Evolutionary conservation across 164 flowering plant species (phyloP).

Genomic region (Kalanchoe fedtschenkoi): DNA sequence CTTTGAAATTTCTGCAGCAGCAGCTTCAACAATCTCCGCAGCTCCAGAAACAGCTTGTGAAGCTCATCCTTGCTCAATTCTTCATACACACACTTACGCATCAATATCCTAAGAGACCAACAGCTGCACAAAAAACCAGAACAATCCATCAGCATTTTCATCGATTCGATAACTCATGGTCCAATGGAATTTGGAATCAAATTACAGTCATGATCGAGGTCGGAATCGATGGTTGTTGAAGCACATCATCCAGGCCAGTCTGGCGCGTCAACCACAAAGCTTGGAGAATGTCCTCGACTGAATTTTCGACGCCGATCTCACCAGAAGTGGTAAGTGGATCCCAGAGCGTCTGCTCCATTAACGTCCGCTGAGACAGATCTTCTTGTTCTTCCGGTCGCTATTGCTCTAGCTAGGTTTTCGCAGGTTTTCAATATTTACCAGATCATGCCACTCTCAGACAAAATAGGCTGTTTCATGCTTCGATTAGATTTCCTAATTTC

Average conservation of each 20-base stretch:
- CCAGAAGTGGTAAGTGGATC: conserved; percentile 52
- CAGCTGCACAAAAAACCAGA: conserved; percentile 75
- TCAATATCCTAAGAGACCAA: conserved; percentile 62
- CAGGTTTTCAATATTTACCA: neutral
- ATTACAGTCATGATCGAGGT: conserved; percentile 49
- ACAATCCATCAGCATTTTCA: neutral
- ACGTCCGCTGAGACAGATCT: neutral
- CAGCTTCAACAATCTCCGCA: conserved; percentile 59
- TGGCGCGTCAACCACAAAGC: conserved; percentile 64
- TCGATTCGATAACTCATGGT: neutral
- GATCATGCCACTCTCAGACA: no score
- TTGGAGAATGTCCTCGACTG: conserved; percentile 59
- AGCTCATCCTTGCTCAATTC: conserved; percentile 54
- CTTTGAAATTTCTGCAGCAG: conserved; percentile 68
- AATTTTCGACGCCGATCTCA: conserved; percentile 59
- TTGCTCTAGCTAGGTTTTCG: neutral
- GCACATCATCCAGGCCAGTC: conserved; percentile 56
- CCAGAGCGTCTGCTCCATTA: conserved; percentile 49
- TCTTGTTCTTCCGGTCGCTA: neutral
- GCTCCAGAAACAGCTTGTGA: conserved; percentile 63
- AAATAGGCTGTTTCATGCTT: no score
- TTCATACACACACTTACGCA: conserved; percentile 55
- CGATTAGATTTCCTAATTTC: no score
- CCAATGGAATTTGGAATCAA: neutral
- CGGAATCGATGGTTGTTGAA: conserved; percentile 44